Conservation (phyloP, 1,284 basidiomycete species). For the Entoloma clypeatum region DNA sequence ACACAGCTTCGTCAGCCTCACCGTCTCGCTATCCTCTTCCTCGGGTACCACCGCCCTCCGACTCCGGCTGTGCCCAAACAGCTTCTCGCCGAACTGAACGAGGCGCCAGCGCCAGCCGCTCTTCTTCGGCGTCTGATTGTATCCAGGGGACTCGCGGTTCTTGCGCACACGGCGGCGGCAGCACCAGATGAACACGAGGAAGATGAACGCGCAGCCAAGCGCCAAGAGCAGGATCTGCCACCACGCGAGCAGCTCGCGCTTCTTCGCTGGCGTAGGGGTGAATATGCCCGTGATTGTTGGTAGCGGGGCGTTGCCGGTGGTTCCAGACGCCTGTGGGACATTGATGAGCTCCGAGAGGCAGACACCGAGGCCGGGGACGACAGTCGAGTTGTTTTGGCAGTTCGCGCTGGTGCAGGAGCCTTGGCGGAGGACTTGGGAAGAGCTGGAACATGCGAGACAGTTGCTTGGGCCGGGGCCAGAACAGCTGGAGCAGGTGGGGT, state of each 20-base stretch:
- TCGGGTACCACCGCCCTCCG: conserved; percentile 42
- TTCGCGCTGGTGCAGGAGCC: conserved; percentile 54
- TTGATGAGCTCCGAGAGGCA: conserved; percentile 75
- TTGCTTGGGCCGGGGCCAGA: conserved; percentile 55
- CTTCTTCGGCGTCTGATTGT: conserved; percentile 49
- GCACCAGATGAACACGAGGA: conserved; percentile 58
- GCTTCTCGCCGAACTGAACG: conserved; percentile 49
- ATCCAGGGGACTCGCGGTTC: conserved; percentile 54
- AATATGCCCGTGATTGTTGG: conserved; percentile 56
- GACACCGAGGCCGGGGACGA: conserved; percentile 66
- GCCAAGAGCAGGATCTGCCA: conserved; percentile 83
- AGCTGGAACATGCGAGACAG: conserved; percentile 67
- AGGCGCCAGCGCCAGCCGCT: conserved; percentile 53
- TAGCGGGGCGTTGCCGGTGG: conserved; percentile 42
- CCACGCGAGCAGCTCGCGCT: conserved; percentile 50
- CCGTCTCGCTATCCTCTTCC: conserved; percentile 17
- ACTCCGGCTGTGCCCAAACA: conserved; percentile 47
- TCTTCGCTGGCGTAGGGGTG: conserved; percentile 37
- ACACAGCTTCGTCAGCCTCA: conserved; percentile 24
- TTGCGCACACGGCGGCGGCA: conserved; percentile 68
- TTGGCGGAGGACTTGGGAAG: conserved; percentile 53
- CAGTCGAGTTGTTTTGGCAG: conserved; percentile 46
- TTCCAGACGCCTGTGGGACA: conserved; percentile 59
- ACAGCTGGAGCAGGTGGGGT: conserved; percentile 70
- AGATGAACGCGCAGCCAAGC: conserved; percentile 74